Base-by-base conservation (phyloP, 192 early-diverging fungal genomes). In the Gigaspora rosea region DNA sequence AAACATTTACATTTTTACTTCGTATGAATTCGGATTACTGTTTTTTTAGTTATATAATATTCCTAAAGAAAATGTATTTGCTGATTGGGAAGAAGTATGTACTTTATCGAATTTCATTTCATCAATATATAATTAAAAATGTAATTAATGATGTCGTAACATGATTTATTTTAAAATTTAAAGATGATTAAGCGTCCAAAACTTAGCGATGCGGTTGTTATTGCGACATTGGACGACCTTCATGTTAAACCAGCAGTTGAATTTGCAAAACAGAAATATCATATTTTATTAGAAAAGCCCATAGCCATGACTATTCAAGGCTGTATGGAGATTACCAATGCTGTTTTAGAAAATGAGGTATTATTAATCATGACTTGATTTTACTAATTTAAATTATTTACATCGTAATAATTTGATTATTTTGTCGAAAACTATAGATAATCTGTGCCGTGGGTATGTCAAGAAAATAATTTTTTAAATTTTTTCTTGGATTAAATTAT, bases 241-340 rank as follows among this genome's bases (percentile, higher is more conserved):
- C 89, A 92, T 67, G 78, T 69, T 11, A 85, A 88, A 18, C 78
- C 83, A 9, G 82, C 87, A 3, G 78, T 88, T 12, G 80, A 68
- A 11, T 84, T 92, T 79, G 87, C 88, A 50, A 35, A 80, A n/a
- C 69, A 79, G 41, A 84, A 86, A 5, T 90, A 90, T 76, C 85
- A 90, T 72, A 89, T 92, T 27, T 65, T 92, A 71, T 82, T 88
- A 58, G 91, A 92, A 80, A 92, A 92, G 67, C 91, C 91, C 10
- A 89, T 92, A 87, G 84, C 91, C 2, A 78, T 82, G 4, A 81
- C 77, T 3, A 64, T 86, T 16, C 61, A 75, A 12, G 87, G 89
- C 35, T 92, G 91, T 73, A 54, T 70, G 36, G 58, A 67, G 13
- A 90, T 92, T 51, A 78, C 81, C 3, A 51, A 75, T 12, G 87